Percentiles rank a stretch among this genome's conserved stretches.
These are phyloP conservation scores for Fomitopsis pulvina DNA, from an alignment of 768 basidiomycete species.

Conservation along the genomic window DNA sequence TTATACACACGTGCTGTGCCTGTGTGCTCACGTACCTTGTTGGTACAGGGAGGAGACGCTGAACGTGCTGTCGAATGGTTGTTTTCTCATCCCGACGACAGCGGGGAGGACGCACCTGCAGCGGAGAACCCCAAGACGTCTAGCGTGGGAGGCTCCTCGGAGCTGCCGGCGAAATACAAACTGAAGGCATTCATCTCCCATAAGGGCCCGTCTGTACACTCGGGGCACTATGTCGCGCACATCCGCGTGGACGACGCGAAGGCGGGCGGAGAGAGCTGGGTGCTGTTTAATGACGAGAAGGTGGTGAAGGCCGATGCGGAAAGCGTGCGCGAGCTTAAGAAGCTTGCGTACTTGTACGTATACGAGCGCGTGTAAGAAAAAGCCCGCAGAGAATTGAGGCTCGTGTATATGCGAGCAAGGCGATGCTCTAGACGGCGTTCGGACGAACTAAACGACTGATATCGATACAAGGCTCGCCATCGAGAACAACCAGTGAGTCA, in stretches of 20 bases:
- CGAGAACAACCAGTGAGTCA: neutral
- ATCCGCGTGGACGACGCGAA: constrained; percentile 37
- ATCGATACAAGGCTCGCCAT: too few species aligned
- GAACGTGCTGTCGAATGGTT: constrained; percentile 96
- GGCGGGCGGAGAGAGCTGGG: constrained; percentile 55
- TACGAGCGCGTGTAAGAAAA: constrained; percentile 58
- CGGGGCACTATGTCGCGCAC: constrained; percentile 90
- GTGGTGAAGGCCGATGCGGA: constrained; percentile 84
- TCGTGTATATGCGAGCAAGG: too few species aligned
- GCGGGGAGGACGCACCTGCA: constrained; percentile 46
- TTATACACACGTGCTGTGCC: neutral
- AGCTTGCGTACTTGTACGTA: constrained; percentile 88
- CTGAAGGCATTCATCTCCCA: constrained; percentile 96
- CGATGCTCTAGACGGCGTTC: too few species aligned
- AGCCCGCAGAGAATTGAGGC: too few species aligned
- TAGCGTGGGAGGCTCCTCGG: constrained; percentile 42
- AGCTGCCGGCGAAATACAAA: constrained; percentile 68
- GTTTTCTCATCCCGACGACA: constrained; percentile 88
- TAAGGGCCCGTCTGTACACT: constrained; percentile 93
- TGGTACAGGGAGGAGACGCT: constrained; percentile 52
- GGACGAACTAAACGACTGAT: too few species aligned
- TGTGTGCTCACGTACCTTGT: neutral
- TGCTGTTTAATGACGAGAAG: constrained; percentile 95
- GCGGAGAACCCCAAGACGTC: constrained; percentile 16
- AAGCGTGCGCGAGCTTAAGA: constrained; percentile 76